phyloP scores from a whole-genome alignment of 2,329 filamentous ascomycete species.

The Apiospora arundinis region DNA sequence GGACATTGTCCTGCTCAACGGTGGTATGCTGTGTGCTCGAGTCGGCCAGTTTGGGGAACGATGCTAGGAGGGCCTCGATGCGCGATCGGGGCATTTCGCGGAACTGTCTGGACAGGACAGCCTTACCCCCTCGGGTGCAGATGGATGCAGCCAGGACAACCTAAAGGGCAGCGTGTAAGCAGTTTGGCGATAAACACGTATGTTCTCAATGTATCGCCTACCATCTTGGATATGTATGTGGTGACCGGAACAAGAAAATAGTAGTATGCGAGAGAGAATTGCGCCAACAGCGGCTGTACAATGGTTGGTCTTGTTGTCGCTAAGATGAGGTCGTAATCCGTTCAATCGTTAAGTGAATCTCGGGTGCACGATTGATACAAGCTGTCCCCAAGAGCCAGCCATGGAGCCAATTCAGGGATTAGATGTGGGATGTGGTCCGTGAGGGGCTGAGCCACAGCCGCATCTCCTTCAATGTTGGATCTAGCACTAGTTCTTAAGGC shows the following conservation, averaged over 20 bases:
- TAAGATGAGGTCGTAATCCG: background rate
- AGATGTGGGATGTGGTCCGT: slow-evolving; percentile 21
- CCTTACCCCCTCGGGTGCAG: slow-evolving; percentile 97
- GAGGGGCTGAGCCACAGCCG: slow-evolving; percentile 19
- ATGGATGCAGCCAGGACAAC: slow-evolving; percentile 99
- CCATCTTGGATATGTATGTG: slow-evolving; percentile 17
- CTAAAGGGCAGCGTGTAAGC: slow-evolving; percentile 53
- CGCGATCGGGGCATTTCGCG: slow-evolving; percentile 96
- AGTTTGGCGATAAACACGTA: background rate
- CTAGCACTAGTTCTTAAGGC: background rate
- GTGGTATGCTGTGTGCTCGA: slow-evolving; percentile 97
- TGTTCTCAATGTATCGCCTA: slow-evolving; percentile 1
- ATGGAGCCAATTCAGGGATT: slow-evolving; percentile 17
- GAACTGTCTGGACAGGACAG: slow-evolving; percentile 97
- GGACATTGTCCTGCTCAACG: slow-evolving; percentile 98
- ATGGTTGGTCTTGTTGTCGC: slow-evolving; percentile 9
- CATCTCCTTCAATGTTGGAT: slow-evolving; percentile 17
- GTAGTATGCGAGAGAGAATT: background rate
- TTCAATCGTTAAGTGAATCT: background rate
- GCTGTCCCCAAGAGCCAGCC: slow-evolving; percentile 9
- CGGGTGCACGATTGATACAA: slow-evolving; percentile 15
- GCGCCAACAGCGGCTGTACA: slow-evolving; percentile 17
- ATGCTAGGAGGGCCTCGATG: slow-evolving; percentile 94
- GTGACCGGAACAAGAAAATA: background rate
- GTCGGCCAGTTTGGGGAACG: slow-evolving; percentile 96